These are phyloP conservation scores for Ceratopteris richardii DNA, from an alignment of 75 land plant genomes.

Conservation along the genomic window DNA sequence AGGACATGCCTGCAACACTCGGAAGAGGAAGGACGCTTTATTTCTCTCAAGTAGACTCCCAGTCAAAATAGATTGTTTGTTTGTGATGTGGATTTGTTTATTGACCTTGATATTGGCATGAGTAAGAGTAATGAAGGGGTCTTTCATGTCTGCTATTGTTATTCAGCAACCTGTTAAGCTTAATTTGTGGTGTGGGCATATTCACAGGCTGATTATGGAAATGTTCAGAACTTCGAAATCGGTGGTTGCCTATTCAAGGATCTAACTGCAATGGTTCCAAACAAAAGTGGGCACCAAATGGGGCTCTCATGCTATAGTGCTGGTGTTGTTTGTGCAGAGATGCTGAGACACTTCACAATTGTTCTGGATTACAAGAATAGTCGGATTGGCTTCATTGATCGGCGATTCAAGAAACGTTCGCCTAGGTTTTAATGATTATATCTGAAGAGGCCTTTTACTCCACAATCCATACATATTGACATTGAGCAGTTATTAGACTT, in stretches of 20 bases:
- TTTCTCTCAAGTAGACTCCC: constrained; percentile 10
- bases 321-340: constrained; percentile 19
- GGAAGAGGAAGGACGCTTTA: constrained; percentile 5
- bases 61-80: constrained; percentile 1
- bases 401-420: not conserved
- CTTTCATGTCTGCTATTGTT: not conserved
- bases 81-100: not conserved
- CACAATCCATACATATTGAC: too few species aligned
- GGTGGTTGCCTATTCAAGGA: constrained; percentile 11
- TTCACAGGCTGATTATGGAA: constrained; percentile 15
- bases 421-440: not conserved
- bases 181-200: not conserved
- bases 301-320: constrained; percentile 18
- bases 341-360: constrained; percentile 13
- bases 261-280: constrained; percentile 10
- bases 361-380: constrained; percentile 15
- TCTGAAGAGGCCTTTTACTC: too few species aligned
- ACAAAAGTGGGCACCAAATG: constrained; percentile 10
- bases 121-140: too few species aligned
- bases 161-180: too few species aligned
- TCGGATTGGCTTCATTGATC: constrained; percentile 15
- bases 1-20: constrained; percentile 6
- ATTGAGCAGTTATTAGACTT: too few species aligned
- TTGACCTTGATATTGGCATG: too few species aligned
- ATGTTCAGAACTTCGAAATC: constrained; percentile 11